A percentile compares a stretch with the other conserved stretches of the same genome.
phyloP scores from a whole-genome alignment of 768 basidiomycete genomes.

The Imleria badia region DNA sequence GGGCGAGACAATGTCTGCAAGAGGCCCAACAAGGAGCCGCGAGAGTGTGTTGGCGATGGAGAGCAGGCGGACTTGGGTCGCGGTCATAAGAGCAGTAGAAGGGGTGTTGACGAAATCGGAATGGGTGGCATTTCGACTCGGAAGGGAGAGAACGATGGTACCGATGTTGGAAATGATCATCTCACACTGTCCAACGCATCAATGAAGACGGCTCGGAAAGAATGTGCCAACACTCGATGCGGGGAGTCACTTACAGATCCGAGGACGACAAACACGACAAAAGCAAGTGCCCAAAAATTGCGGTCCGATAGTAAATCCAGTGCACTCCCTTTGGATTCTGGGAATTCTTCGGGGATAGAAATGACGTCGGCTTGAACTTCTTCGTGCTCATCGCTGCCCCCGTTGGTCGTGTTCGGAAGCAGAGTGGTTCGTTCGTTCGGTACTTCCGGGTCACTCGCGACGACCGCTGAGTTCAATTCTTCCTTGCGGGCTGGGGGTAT shows the following conservation, averaged over 20 bases:
- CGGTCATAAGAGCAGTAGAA: conserved; percentile 39
- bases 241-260: conserved; percentile 56
- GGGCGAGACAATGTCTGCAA: conserved; percentile 75
- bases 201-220: not conserved
- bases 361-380: conserved; percentile 22
- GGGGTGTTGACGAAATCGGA: conserved; percentile 11
- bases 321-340: conserved; percentile 23
- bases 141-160: conserved; percentile 67
- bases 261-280: conserved; percentile 53
- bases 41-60: conserved; percentile 72
- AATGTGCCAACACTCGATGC: not conserved
- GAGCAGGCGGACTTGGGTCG: conserved; percentile 67
- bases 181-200: conserved; percentile 49
- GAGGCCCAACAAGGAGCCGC: conserved; percentile 62
- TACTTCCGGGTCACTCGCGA: conserved; percentile 16
- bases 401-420: conserved; percentile 26
- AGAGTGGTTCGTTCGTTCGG: conserved; percentile 32
- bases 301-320: conserved; percentile 51
- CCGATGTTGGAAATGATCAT: conserved; percentile 86
- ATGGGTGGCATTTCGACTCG: conserved; percentile 26
- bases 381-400: conserved; percentile 3
- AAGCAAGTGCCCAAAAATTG: conserved; percentile 63
- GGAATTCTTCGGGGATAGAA: conserved; percentile 24
- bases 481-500: conserved; percentile 12
- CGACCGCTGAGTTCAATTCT: not conserved